Percentiles rank a stretch among this genome's conserved stretches.
Evolutionary conservation across 2,329 filamentous ascomycete species (phyloP).

Genomic region (Nannizziopsis arthrosporioides): DNA sequence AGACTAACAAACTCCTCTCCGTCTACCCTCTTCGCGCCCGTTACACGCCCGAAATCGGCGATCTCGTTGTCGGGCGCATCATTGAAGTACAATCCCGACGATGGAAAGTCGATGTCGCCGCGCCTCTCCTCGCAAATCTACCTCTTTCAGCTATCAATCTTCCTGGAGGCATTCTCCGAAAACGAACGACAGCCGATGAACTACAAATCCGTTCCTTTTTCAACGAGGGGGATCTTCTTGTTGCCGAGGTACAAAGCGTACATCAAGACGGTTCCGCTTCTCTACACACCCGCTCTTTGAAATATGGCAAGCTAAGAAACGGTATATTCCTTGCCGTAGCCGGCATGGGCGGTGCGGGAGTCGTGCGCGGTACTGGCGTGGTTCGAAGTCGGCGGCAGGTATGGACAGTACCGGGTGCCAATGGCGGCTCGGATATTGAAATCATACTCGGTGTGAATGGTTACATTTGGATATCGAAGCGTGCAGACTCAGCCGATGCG

Average conservation of each 20-base stretch:
- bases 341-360: constrained; percentile 62
- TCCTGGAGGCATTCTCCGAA: constrained; percentile 80
- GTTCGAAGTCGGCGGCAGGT: constrained; percentile 75
- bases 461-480: constrained; percentile 89
- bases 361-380: constrained; percentile 63
- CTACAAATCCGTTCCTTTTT: constrained; percentile 97
- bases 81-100: constrained; percentile 85
- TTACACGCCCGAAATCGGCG: constrained; percentile 91
- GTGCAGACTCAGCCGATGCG: constrained; percentile 45
- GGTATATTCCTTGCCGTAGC: constrained; percentile 75
- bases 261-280: constrained; percentile 75
- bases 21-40: constrained; percentile 81
- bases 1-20: constrained; percentile 93
- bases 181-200: constrained; percentile 89
- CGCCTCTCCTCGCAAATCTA: constrained; percentile 70
- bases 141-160: constrained; percentile 87
- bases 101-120: constrained; percentile 91
- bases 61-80: constrained; percentile 86
- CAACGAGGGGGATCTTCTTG: constrained; percentile 81
- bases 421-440: constrained; percentile 53
- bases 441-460: constrained; percentile 90
- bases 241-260: constrained; percentile 87
- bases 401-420: constrained; percentile 55
- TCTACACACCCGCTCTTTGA: constrained; percentile 78
- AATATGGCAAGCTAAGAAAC: constrained; percentile 92